A percentile compares a stretch with the other conserved stretches of the same genome.
Evolutionary conservation across 2,329 filamentous ascomycete species (phyloP).

Genomic region (Cadophora gregata): DNA sequence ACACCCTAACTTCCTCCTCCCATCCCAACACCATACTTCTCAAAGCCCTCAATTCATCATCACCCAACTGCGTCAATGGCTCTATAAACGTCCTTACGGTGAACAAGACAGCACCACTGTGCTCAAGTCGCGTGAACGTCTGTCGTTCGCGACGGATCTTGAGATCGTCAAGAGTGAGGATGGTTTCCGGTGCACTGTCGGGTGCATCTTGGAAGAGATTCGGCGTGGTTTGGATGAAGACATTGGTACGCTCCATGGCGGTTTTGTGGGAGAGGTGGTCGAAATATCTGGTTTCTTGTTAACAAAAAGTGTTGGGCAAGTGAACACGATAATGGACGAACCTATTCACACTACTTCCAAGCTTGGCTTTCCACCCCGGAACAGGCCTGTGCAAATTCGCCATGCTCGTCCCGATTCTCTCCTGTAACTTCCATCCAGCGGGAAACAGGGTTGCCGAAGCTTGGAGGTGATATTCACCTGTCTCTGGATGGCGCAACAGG

Average conservation of each 20-base stretch:
- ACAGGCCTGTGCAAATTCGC: slow-evolving; percentile 54
- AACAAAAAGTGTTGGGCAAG: background rate
- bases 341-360: slow-evolving; percentile 51
- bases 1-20: slow-evolving; percentile 51
- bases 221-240: slow-evolving; percentile 55
- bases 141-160: slow-evolving; percentile 56
- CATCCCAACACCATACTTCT: slow-evolving; percentile 52
- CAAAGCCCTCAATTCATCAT: slow-evolving; percentile 49
- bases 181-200: slow-evolving; percentile 44
- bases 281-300: slow-evolving; percentile 47
- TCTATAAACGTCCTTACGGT: slow-evolving; percentile 55
- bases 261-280: slow-evolving; percentile 50
- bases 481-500: slow-evolving; percentile 50
- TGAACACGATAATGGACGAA: slow-evolving; percentile 33
- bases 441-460: slow-evolving; percentile 60
- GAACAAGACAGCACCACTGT: slow-evolving; percentile 53
- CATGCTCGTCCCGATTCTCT: slow-evolving; percentile 56
- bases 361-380: slow-evolving; percentile 55
- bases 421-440: slow-evolving; percentile 56
- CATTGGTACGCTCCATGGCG: slow-evolving; percentile 55
- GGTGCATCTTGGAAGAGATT: slow-evolving; percentile 53
- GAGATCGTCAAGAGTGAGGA: slow-evolving; percentile 47
- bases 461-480: slow-evolving; percentile 53
- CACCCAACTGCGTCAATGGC: slow-evolving; percentile 48
- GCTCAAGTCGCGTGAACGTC: slow-evolving; percentile 54